phyloP scores from a whole-genome alignment of 176 grass and related monocot genomes.

The Phyllostachys edulis region DNA sequence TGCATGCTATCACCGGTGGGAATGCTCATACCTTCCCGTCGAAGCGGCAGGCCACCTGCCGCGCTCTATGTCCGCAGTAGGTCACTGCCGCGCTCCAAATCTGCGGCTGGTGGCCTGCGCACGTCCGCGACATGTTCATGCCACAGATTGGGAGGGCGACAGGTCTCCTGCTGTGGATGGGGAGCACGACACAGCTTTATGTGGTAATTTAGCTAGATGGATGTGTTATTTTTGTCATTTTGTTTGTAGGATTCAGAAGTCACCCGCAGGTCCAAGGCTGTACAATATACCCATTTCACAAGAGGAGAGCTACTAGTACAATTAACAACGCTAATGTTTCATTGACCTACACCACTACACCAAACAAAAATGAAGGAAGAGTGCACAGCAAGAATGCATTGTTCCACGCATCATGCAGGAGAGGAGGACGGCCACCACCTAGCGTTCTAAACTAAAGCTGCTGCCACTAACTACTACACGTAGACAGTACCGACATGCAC shows the following conservation, averaged over 20 bases:
- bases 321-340: not conserved
- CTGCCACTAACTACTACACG: not conserved
- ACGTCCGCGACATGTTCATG: no score
- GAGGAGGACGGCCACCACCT: not conserved
- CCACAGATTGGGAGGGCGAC: no score
- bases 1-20: no score
- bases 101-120: no score
- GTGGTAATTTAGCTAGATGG: no score
- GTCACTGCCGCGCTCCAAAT: no score
- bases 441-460: not conserved
- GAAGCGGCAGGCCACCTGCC: no score
- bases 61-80: no score
- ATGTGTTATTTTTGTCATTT: no score
- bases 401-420: not conserved
- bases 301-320: not conserved
- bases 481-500: not conserved
- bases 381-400: conserved; percentile 20
- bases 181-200: no score
- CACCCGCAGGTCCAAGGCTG: conserved; percentile 16
- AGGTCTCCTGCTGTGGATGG: no score
- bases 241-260: not conserved
- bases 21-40: no score
- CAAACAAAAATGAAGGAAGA: conserved; percentile 18
- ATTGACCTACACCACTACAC: conserved; percentile 21
- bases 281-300: conserved; percentile 23